Conservation (phyloP, 2,329 filamentous ascomycete genomes). For the Colletotrichum sojae region DNA sequence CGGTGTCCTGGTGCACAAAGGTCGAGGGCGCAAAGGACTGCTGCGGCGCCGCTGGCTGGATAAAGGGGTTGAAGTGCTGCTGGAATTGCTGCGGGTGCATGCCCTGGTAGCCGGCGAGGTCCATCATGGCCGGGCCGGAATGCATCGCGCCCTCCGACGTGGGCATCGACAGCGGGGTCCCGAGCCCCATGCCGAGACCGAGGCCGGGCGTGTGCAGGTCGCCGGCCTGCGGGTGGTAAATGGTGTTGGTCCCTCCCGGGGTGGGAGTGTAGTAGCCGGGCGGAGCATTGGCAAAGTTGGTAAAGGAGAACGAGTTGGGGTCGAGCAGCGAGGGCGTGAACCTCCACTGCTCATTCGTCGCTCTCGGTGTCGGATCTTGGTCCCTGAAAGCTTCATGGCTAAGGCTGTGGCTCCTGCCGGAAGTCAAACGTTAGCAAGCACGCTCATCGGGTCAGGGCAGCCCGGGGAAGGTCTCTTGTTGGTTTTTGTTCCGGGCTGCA, state of each 20-base stretch:
- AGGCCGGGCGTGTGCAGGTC: conserved; percentile 89
- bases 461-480: not conserved
- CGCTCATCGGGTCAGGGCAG: not conserved
- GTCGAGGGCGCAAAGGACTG: conserved; percentile 80
- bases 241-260: conserved; percentile 82
- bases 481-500: not conserved
- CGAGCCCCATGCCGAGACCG: conserved; percentile 80
- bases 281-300: conserved; percentile 82
- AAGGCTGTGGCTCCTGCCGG: conserved; percentile 60
- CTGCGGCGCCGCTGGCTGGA: conserved; percentile 70
- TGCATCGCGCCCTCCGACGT: conserved; percentile 77
- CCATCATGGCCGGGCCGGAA: conserved; percentile 70
- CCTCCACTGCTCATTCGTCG: conserved; percentile 84
- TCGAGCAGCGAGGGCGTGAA: conserved; percentile 93
- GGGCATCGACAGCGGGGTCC: conserved; percentile 85
- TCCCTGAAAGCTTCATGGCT: conserved; percentile 69
- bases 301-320: conserved; percentile 85
- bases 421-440: conserved; percentile 37
- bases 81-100: conserved; percentile 72
- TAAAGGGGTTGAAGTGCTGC: conserved; percentile 79
- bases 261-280: conserved; percentile 91
- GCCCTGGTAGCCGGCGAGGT: conserved; percentile 75
- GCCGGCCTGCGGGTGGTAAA: conserved; percentile 87
- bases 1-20: conserved; percentile 85
- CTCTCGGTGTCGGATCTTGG: conserved; percentile 86